Percentiles rank a stretch among this genome's conserved stretches.
phyloP scores from a whole-genome alignment of 1,139 yeast species.

The Meyerozyma guilliermondii region DNA sequence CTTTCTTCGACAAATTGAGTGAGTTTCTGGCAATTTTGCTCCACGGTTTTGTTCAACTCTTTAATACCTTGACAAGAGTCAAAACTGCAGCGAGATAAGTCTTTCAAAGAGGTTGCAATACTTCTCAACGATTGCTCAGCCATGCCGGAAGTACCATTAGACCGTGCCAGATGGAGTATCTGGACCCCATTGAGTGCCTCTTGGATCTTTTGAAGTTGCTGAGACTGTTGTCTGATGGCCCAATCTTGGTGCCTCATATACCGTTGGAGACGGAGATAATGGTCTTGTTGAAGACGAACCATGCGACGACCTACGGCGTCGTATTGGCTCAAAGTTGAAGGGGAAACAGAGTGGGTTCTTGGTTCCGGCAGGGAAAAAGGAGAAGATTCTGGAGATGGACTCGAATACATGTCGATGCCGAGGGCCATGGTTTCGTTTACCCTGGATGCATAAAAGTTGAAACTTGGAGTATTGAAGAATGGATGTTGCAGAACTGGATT shows the following conservation, averaged over 20 bases:
- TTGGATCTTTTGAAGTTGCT: conserved; percentile 16
- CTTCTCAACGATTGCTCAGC: not conserved
- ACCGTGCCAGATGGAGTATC: conserved; percentile 15
- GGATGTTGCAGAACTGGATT: conserved; percentile 25
- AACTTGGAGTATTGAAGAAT: conserved; percentile 20
- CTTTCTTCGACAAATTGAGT: not conserved
- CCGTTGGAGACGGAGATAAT: conserved; percentile 11
- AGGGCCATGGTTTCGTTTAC: conserved; percentile 7
- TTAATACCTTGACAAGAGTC: not conserved
- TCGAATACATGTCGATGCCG: conserved; percentile 6
- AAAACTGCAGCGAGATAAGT: not conserved
- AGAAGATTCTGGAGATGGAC: not conserved
- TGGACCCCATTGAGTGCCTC: conserved; percentile 17
- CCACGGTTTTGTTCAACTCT: not conserved
- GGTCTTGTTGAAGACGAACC: conserved; percentile 7
- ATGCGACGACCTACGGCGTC: not conserved
- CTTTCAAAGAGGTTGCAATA: not conserved
- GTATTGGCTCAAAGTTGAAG: conserved; percentile 4
- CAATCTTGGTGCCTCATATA: conserved; percentile 18
- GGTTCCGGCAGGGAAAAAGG: not conserved
- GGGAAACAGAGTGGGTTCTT: not conserved
- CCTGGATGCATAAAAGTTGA: conserved; percentile 16
- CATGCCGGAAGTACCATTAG: conserved; percentile 4
- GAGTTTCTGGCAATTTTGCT: not conserved
- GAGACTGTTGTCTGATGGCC: conserved; percentile 16